phyloP scores from a whole-genome alignment of 2,329 filamentous ascomycete species.

The Verticillium klebahnii region DNA sequence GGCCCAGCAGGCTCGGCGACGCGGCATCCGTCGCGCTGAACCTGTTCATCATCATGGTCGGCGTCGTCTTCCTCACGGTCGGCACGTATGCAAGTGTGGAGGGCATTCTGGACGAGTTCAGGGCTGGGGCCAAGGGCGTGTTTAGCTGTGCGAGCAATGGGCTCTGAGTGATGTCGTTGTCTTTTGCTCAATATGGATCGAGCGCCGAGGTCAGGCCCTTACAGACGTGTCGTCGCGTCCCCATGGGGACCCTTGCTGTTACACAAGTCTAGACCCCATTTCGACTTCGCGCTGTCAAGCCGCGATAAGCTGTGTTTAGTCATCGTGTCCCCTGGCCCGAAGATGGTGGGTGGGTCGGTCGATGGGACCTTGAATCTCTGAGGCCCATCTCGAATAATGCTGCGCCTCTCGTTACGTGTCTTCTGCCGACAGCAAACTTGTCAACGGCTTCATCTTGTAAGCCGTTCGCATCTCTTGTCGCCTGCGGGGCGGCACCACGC shows the following conservation, averaged over 20 bases:
- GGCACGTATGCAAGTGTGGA: slow-evolving; percentile 79
- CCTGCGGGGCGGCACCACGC: neutral
- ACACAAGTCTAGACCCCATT: no score
- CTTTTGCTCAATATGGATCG: neutral
- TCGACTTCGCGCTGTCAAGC: no score
- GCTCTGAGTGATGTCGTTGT: slow-evolving; percentile 33
- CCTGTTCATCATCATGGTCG: slow-evolving; percentile 65
- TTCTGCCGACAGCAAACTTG: neutral
- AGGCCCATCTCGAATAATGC: neutral
- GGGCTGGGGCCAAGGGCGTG: slow-evolving; percentile 54
- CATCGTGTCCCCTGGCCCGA: no score
- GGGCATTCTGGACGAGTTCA: slow-evolving; percentile 70
- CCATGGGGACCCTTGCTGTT: no score
- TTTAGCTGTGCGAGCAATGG: slow-evolving; percentile 73
- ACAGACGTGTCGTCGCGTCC: no score
- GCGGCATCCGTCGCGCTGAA: slow-evolving; percentile 61
- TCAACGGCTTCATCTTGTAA: neutral
- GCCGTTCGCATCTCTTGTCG: neutral
- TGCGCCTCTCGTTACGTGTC: neutral
- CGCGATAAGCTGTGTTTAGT: no score
- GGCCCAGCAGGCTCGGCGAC: slow-evolving; percentile 44
- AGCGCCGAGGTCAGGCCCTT: no score
- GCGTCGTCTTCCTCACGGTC: slow-evolving; percentile 73
- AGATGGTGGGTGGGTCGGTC: no score
- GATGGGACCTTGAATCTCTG: neutral